Evolutionary conservation across 768 basidiomycete genomes (phyloP), one percentile per base, ranked within the genome.

Genomic region (Leccinum arenicola): DNA sequence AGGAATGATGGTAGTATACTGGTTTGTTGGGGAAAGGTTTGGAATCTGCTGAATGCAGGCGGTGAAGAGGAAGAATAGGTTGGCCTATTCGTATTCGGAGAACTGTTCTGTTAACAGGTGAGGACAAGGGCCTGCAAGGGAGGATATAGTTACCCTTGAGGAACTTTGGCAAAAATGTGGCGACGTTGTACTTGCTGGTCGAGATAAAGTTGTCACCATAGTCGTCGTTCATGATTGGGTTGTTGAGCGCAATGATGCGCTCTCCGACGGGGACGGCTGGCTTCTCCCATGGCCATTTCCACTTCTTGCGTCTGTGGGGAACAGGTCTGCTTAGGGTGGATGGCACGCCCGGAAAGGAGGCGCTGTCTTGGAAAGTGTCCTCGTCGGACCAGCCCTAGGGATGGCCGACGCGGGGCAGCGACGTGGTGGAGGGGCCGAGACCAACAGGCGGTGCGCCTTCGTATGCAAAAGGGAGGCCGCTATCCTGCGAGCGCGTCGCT

Each of bases 41-140:
- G 97, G 97, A 64, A 99, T 95, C 77, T 99, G 97, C 69, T 98
- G 96, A 52, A 98, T 98, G 75, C 83, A 88, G 19, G 93, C 93
- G 29, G 96, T 98, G 79, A 99, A 98, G 59, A 99, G 80, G 82
- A 99, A 99, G 81, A 99, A 99, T 61, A 98, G 56, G 72, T 99
- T 98, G 65, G 97, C 23, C 23, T 25, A 25, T 25, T 25, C 96
- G 72, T 97, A 98, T 84, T 97, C 93, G 48, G 93, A 95, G 79
- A 98, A 97, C 85, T 98, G 95, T 72, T 96, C 95, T 96, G 75
- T 6, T 4, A 52, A 29, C 29, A 14, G 35, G 43, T 72, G 38
- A 68, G 63, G 14, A 45, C 8, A n/a, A 11, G 12, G 50, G 2
- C 33, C 27, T 0, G 21, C 27, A 23, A 29, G 19, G 33, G 1